A percentile compares a stretch with the other conserved stretches of the same genome.
phyloP scores from a whole-genome alignment of 169 alveolate genomes.

The Eimeria falciformis region DNA sequence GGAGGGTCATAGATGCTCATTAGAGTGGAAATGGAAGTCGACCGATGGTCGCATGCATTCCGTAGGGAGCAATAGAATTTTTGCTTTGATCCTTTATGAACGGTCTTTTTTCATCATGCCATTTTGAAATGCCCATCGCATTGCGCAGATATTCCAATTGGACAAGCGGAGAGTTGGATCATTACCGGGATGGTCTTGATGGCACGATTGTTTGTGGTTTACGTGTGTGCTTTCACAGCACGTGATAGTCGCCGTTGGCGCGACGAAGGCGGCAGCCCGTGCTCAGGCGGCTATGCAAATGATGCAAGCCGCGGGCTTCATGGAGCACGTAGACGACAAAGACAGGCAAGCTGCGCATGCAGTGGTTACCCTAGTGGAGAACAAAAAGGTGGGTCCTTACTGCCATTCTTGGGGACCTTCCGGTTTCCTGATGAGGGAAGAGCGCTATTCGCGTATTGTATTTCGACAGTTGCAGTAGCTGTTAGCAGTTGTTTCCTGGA shows the following conservation, averaged over 20 bases:
- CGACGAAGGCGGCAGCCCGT: slow-evolving; percentile 74
- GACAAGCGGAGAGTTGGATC: too few species aligned
- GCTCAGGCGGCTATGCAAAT: slow-evolving; percentile 76
- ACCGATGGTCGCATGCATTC: slow-evolving; percentile 67
- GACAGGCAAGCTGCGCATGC: slow-evolving; percentile 74
- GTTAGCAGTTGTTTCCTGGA: too few species aligned
- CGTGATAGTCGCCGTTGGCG: slow-evolving; percentile 63
- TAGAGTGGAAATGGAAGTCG: slow-evolving; percentile 75
- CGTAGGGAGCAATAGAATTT: neutral
- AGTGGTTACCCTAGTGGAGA: slow-evolving; percentile 63
- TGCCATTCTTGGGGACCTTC: neutral
- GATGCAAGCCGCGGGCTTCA: slow-evolving; percentile 75
- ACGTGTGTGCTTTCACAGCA: slow-evolving; percentile 32
- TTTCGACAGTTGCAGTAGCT: too few species aligned
- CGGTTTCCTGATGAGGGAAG: too few species aligned
- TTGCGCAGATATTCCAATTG: too few species aligned
- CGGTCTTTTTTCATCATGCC: too few species aligned
- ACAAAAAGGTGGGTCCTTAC: slow-evolving; percentile 50
- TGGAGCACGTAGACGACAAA: slow-evolving; percentile 64
- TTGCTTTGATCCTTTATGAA: neutral
- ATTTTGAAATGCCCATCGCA: too few species aligned
- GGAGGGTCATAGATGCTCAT: slow-evolving; percentile 69
- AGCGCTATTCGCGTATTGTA: too few species aligned
- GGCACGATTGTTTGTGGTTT: neutral
- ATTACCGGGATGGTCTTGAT: too few species aligned